Evolutionary conservation across 768 basidiomycete species (phyloP).

Genomic region (Amyloporia xantha): DNA sequence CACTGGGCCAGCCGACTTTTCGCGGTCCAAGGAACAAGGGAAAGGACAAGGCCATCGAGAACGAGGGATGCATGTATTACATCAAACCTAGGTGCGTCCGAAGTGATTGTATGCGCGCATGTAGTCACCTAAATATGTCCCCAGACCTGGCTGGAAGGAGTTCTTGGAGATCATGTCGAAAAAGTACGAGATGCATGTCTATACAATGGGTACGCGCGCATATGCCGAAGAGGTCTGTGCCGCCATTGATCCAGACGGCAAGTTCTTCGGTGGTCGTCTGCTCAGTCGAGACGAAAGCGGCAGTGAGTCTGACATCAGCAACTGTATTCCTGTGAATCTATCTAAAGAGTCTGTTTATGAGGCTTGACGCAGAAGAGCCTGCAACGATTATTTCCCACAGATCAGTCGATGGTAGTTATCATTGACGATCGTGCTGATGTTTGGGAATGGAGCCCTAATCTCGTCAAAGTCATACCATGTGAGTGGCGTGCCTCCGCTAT

Average conservation of each 20-base stretch:
- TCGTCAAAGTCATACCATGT: constrained; percentile 97
- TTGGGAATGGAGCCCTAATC: constrained; percentile 96
- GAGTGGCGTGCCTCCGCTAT: constrained; percentile 24
- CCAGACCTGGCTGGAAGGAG: constrained; percentile 73
- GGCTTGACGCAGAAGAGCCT: constrained; percentile 90
- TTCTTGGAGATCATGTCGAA: constrained; percentile 68
- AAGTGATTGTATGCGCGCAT: neutral
- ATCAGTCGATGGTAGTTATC: constrained; percentile 98
- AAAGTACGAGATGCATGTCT: constrained; percentile 98
- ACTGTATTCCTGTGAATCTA: neutral
- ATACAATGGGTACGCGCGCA: constrained; percentile 97
- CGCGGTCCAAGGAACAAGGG: constrained; percentile 42
- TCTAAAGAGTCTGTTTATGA: constrained; percentile 23
- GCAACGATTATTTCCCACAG: constrained; percentile 89
- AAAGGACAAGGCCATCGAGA: constrained; percentile 61
- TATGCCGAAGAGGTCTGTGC: constrained; percentile 95
- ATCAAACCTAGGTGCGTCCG: constrained; percentile 88
- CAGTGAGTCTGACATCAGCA: too few species aligned
- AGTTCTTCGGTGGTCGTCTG: constrained; percentile 80
- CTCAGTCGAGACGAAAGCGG: constrained; percentile 95
- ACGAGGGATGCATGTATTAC: constrained; percentile 90
- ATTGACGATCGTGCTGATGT: constrained; percentile 98
- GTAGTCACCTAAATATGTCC: neutral
- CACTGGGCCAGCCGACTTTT: constrained; percentile 40
- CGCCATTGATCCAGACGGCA: constrained; percentile 85